Evolutionary conservation across 2,329 filamentous ascomycete genomes (phyloP).

Genomic region (Alternaria ventricosa): DNA sequence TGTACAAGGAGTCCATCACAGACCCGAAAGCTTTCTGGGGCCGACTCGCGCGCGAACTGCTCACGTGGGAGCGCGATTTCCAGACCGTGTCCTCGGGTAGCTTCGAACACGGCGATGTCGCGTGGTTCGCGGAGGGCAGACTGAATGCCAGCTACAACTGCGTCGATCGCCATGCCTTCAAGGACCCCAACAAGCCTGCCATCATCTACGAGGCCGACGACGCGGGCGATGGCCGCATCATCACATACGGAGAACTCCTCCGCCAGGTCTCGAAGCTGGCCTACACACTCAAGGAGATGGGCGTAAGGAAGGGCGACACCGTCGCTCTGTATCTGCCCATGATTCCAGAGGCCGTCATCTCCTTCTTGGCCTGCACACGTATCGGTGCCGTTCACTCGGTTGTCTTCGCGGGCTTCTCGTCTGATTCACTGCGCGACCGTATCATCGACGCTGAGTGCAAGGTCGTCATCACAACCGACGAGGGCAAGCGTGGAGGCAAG

Average conservation of each 20-base stretch:
- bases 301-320: slow-evolving; percentile 95
- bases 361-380: slow-evolving; percentile 87
- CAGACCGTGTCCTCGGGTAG: slow-evolving; percentile 83
- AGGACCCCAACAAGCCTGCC: slow-evolving; percentile 88
- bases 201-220: slow-evolving; percentile 99
- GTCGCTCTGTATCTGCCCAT: slow-evolving; percentile 98
- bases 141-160: slow-evolving; percentile 98
- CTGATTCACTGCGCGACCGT: slow-evolving; percentile 93
- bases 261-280: slow-evolving; percentile 88
- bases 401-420: slow-evolving; percentile 96
- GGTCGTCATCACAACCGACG: slow-evolving; percentile 95
- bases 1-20: slow-evolving; percentile 84
- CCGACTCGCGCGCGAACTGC: slow-evolving; percentile 80
- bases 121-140: slow-evolving; percentile 93
- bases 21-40: slow-evolving; percentile 92
- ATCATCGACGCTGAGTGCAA: slow-evolving; percentile 89
- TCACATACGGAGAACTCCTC: slow-evolving; percentile 92
- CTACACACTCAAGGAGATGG: slow-evolving; percentile 90
- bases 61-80: slow-evolving; percentile 92
- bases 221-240: slow-evolving; percentile 80
- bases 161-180: slow-evolving; percentile 94
- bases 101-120: slow-evolving; percentile 79
- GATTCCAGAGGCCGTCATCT: slow-evolving; percentile 94
- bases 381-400: slow-evolving; percentile 98
- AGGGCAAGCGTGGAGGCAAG: slow-evolving; percentile 98